phyloP scores from a whole-genome alignment of 2,329 filamentous ascomycete species.

The Fusarium gaditjirri region DNA sequence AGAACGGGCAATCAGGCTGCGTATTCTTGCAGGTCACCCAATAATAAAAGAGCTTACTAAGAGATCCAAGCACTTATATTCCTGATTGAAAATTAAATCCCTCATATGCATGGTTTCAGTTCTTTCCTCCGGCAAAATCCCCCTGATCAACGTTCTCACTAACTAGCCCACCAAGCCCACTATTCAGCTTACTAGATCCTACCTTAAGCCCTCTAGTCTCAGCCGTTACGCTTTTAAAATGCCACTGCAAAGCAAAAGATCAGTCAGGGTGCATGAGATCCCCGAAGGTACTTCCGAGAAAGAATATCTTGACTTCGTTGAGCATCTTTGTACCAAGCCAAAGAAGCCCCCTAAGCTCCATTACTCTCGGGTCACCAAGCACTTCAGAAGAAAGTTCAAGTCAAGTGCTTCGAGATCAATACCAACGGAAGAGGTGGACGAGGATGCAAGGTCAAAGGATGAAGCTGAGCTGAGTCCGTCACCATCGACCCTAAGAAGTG shows the following conservation, averaged over 20 bases:
- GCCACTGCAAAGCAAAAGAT: not conserved
- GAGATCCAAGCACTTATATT: fast-evolving
- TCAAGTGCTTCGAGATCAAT: fast-evolving
- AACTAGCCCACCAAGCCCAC: not conserved
- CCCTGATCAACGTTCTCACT: fast-evolving
- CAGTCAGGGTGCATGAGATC: not conserved
- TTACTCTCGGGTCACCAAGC: fast-evolving
- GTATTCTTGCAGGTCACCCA: not conserved
- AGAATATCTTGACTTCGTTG: not conserved
- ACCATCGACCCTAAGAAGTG: fast-evolving
- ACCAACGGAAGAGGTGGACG: fast-evolving
- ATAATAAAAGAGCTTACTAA: not conserved
- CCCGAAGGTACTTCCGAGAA: not conserved
- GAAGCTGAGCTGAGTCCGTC: fast-evolving
- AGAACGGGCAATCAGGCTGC: not conserved
- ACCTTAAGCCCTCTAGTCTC: fast-evolving
- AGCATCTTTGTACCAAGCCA: not conserved
- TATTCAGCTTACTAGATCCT: not conserved
- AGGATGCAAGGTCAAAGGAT: fast-evolving
- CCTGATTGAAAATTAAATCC: not conserved
- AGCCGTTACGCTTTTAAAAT: fast-evolving
- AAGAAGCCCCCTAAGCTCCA: fast-evolving
- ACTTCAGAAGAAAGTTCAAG: fast-evolving
- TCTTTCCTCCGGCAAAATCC: not conserved
- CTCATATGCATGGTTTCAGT: not conserved